These are phyloP conservation scores for Dactylellina sp. DNA, from an alignment of 2,329 filamentous ascomycete genomes.

Conservation along the genomic window DNA sequence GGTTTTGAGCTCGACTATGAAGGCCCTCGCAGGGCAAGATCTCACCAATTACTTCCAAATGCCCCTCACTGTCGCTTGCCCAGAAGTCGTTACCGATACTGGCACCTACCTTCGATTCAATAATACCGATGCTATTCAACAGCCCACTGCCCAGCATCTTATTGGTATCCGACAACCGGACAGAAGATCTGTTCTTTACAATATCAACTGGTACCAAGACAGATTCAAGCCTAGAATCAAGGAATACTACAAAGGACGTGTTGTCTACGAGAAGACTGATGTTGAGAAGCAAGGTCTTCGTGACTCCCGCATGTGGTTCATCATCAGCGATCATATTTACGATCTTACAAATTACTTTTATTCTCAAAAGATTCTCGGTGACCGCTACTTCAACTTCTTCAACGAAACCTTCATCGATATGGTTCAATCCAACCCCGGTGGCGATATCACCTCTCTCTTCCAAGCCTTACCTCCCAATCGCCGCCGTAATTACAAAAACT, in stretches of 20 bases:
- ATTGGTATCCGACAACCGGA: conserved; percentile 74
- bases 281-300: conserved; percentile 76
- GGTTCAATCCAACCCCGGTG: conserved; percentile 80
- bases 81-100: conserved; percentile 74
- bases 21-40: conserved; percentile 79
- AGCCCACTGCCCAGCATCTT: conserved; percentile 72
- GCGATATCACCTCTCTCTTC: conserved; percentile 78
- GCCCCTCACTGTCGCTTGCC: conserved; percentile 80
- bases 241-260: conserved; percentile 85
- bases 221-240: conserved; percentile 82
- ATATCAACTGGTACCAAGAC: conserved; percentile 79
- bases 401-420: conserved; percentile 75
- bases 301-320: conserved; percentile 80
- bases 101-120: conserved; percentile 73
- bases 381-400: conserved; percentile 75
- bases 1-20: conserved; percentile 74
- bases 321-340: conserved; percentile 80
- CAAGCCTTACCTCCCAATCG: conserved; percentile 68
- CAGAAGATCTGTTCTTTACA: conserved; percentile 71
- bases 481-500: conserved; percentile 76
- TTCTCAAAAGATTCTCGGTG: conserved; percentile 57
- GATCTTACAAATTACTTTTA: conserved; percentile 93
- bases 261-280: conserved; percentile 75
- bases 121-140: conserved; percentile 69
- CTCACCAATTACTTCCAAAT: conserved; percentile 87